These are phyloP conservation scores for Pseudogymnoascus sp. DNA, from an alignment of 2,329 filamentous ascomycete genomes.

Conservation along the genomic window DNA sequence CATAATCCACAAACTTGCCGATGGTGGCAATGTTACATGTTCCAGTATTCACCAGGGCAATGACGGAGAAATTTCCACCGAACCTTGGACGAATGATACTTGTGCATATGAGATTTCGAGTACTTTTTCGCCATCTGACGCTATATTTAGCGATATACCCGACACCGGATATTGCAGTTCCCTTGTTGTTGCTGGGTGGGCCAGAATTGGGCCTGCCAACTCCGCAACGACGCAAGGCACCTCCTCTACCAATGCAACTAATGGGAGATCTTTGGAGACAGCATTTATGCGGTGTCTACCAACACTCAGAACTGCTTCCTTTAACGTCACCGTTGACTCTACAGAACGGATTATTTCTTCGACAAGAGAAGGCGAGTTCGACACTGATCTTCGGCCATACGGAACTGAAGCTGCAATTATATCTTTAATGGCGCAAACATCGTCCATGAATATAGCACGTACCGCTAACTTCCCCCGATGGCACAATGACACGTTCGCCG, in stretches of 20 bases:
- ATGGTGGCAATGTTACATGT: background rate
- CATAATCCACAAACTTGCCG: slow-evolving; percentile 2
- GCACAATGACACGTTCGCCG: slow-evolving; percentile 41
- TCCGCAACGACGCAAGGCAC: background rate
- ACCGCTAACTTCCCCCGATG: slow-evolving; percentile 22
- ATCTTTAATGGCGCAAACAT: slow-evolving; percentile 7
- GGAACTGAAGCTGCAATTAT: background rate
- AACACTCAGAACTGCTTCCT: slow-evolving; percentile 26
- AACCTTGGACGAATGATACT: background rate
- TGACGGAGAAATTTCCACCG: background rate
- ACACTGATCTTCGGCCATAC: background rate
- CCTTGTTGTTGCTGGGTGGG: slow-evolving; percentile 16
- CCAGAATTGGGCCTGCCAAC: slow-evolving; percentile 9
- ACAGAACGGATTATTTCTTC: slow-evolving; percentile 26
- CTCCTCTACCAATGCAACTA: background rate
- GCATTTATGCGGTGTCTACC: slow-evolving; percentile 31
- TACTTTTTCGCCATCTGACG: background rate
- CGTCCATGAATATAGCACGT: background rate
- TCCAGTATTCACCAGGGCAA: background rate
- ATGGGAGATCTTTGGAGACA: background rate
- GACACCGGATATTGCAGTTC: slow-evolving; percentile 14
- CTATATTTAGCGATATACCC: background rate
- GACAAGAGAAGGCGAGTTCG: slow-evolving; percentile 11
- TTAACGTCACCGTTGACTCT: slow-evolving; percentile 30
- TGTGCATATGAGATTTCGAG: background rate